phyloP scores from a whole-genome alignment of 352 stramenopile genomes.

The Phytophthora foliorum region DNA sequence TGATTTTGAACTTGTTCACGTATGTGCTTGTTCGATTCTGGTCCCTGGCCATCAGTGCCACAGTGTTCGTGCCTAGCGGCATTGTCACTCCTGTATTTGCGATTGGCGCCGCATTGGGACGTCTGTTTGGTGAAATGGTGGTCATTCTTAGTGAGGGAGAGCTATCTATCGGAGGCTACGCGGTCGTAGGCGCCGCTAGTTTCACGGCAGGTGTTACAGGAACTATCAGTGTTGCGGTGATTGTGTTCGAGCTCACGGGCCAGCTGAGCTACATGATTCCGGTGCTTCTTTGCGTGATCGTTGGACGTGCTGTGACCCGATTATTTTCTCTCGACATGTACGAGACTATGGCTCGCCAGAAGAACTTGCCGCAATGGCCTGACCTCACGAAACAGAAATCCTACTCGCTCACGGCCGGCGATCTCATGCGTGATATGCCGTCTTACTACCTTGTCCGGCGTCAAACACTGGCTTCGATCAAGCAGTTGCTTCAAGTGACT shows the following conservation, averaged over 20 bases:
- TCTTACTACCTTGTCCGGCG: constrained; percentile 56
- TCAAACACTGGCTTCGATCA: constrained; percentile 65
- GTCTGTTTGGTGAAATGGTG: constrained; percentile 91
- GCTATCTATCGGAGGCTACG: constrained; percentile 74
- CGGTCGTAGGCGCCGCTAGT: constrained; percentile 82
- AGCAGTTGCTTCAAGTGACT: constrained; percentile 49
- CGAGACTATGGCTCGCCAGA: constrained; percentile 84
- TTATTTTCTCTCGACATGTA: constrained; percentile 88
- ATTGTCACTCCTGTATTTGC: constrained; percentile 94
- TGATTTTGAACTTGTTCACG: constrained; percentile 72
- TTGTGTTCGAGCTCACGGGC: constrained; percentile 90
- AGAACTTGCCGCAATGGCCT: constrained; percentile 85
- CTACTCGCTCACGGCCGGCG: constrained; percentile 73
- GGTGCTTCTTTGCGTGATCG: constrained; percentile 82
- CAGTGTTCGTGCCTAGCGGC: constrained; percentile 89
- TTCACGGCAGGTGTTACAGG: constrained; percentile 86
- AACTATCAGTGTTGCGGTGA: constrained; percentile 84
- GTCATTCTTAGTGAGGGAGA: constrained; percentile 62
- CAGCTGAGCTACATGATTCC: constrained; percentile 93
- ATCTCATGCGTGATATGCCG: constrained; percentile 73
- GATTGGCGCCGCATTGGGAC: constrained; percentile 87
- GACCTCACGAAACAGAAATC: constrained; percentile 82
- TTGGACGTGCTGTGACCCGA: constrained; percentile 70
- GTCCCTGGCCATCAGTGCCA: constrained; percentile 79
- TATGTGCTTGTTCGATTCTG: constrained; percentile 85